phyloP scores from a whole-genome alignment of 768 basidiomycete species.

The Naganishia onofrii region DNA sequence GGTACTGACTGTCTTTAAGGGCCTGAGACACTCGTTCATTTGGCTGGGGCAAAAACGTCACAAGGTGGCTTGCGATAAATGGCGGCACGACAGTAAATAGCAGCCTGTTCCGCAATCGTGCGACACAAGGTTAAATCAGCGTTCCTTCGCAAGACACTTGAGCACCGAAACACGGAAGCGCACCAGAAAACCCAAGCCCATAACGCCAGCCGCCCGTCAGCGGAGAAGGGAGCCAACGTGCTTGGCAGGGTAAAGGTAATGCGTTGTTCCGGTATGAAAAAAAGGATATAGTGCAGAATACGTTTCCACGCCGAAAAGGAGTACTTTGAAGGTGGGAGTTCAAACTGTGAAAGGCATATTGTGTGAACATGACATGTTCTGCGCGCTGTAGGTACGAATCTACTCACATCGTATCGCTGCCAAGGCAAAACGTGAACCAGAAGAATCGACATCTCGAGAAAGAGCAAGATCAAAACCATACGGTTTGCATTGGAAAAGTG shows the following conservation, averaged over 20 bases:
- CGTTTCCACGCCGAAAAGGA: constrained; percentile 31
- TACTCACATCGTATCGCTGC: constrained; percentile 41
- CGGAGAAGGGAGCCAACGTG: constrained; percentile 25
- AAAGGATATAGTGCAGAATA: constrained; percentile 39
- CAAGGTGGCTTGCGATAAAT: constrained; percentile 40
- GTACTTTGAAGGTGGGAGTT: constrained; percentile 32
- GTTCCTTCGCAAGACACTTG: neutral
- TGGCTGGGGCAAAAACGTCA: constrained; percentile 39
- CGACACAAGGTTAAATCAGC: neutral
- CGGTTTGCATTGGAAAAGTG: constrained; percentile 40
- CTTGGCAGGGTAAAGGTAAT: constrained; percentile 41
- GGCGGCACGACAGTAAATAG: constrained; percentile 47
- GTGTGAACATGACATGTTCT: constrained; percentile 14
- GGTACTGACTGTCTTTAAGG: neutral
- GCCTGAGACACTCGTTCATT: constrained; percentile 1
- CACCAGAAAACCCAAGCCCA: constrained; percentile 44
- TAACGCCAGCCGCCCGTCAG: constrained; percentile 29
- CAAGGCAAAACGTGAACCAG: constrained; percentile 42
- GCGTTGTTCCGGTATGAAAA: constrained; percentile 41
- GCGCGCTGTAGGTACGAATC: neutral
- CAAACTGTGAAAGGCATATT: neutral
- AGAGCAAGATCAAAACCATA: constrained; percentile 37
- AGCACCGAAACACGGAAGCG: constrained; percentile 16
- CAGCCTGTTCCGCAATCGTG: constrained; percentile 33
- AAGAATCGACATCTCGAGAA: constrained; percentile 42